Conservation (phyloP, 2,329 filamentous ascomycete genomes). For the Ceratocystis ficicola region DNA sequence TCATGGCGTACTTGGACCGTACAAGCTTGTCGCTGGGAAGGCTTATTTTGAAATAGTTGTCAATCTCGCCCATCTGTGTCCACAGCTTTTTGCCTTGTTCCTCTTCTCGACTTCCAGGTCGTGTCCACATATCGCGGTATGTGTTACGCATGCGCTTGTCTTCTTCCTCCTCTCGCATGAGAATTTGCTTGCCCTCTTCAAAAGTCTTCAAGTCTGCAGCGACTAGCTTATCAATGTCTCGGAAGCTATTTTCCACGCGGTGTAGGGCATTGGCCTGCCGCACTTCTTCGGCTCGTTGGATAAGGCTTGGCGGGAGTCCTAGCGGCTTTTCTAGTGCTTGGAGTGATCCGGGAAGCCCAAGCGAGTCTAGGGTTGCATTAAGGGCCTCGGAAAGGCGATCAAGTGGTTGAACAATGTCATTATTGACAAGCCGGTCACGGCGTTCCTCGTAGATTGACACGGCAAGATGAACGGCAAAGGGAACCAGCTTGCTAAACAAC, state of each 20-base stretch:
- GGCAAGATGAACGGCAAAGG: constrained; percentile 88
- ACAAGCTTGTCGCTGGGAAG: constrained; percentile 49
- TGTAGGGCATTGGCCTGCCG: constrained; percentile 78
- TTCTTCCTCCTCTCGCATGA: constrained; percentile 71
- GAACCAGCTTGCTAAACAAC: constrained; percentile 81
- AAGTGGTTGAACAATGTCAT: constrained; percentile 71
- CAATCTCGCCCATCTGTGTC: constrained; percentile 63
- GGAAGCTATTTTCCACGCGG: constrained; percentile 64
- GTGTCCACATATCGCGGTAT: constrained; percentile 73
- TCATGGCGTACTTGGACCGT: constrained; percentile 63
- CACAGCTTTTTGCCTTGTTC: constrained; percentile 57
- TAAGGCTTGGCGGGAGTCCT: constrained; percentile 70
- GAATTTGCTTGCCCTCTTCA: constrained; percentile 65
- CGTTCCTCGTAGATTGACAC: constrained; percentile 91
- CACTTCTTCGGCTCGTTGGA: constrained; percentile 87
- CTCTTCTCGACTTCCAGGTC: constrained; percentile 57
- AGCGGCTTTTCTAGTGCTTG: constrained; percentile 92
- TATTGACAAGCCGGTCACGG: constrained; percentile 79
- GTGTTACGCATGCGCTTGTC: constrained; percentile 63
- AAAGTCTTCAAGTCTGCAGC: constrained; percentile 65
- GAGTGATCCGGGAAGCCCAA: constrained; percentile 82
- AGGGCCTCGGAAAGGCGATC: constrained; percentile 70
- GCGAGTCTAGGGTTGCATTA: constrained; percentile 63
- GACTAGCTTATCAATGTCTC: constrained; percentile 84
- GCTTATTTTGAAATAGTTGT: constrained; percentile 66